Base-by-base conservation (phyloP, 768 basidiomycete genomes). In the Tylopilus subfusipes region DNA sequence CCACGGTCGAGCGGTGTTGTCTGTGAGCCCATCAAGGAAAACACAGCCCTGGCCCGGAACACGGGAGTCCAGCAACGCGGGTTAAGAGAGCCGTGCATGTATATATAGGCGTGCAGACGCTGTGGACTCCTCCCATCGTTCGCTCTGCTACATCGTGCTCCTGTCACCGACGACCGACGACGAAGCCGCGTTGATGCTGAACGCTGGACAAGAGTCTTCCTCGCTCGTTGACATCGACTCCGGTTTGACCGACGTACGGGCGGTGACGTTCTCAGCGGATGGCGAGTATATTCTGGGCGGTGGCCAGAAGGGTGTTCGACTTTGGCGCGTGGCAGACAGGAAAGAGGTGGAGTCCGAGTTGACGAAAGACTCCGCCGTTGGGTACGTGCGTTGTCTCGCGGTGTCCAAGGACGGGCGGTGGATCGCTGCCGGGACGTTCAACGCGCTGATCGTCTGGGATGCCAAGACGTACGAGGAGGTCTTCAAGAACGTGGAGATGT, bases 371-470 rank as follows among this genome's bases (percentile, higher is more conserved):
- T n/a, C n/a, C n/a, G n/a, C n/a, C 6, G 43, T 9, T 10, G 14
- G 18, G 19, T 13, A 46, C 8, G 52, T 52, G 1, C 52, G 33
- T 7, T 54, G 59, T n/a, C 19, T 60, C 16, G 47, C 50, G 1
- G 47, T 50, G 16, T 52, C 59, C 8, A 58, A 50, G 9, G 50
- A 56, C 11, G 45, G 50, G 4, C 31, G 11, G 9, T 46, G 50
- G 52, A 45, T 57, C 36, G 56, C 52, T 40, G 52, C 34, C 1
- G 56, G 52, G 8, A 40, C 56, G 16, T 48, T 16, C 31, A 34
- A 8, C 3, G 53, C 18, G 9, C 30, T 53, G 4, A 3, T 25
- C 27, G 36, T 52, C 6, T 52, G 52, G 52, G 44, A 52, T 22
- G 52, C 52, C 7, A 27, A 10, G 34, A 52, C 52, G 9, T 46